Percentiles rank a stretch among this genome's conserved stretches.
phyloP scores from a whole-genome alignment of 2,329 filamentous ascomycete species.

The Cladorrhinum sp. region DNA sequence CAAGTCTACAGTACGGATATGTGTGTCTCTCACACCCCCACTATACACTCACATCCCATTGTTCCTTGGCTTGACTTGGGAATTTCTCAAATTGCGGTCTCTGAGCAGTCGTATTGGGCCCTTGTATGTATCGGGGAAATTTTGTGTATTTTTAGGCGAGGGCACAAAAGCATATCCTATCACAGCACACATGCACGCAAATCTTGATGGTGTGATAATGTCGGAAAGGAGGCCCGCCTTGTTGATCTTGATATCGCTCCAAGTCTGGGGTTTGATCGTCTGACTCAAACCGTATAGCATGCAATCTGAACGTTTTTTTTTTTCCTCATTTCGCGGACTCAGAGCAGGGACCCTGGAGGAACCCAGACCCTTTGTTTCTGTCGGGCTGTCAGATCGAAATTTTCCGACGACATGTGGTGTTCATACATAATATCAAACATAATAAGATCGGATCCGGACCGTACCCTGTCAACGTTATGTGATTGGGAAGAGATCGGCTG shows the following conservation, averaged over 20 bases:
- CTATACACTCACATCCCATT: no score
- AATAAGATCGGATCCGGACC: not conserved
- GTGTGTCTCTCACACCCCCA: not conserved
- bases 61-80: no score
- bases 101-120: no score
- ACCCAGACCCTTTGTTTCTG: not conserved
- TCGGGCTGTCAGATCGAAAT: not conserved
- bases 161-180: not conserved
- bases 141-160: not conserved
- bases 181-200: not conserved
- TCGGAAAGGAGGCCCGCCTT: not conserved
- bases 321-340: no score
- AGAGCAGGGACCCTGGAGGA: not conserved
- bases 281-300: not conserved
- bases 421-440: not conserved
- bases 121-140: not conserved
- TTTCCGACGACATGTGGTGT: not conserved
- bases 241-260: not conserved
- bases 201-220: not conserved
- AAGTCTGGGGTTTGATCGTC: not conserved
- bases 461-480: not conserved
- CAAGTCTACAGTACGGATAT: not conserved
- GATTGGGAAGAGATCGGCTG: not conserved
- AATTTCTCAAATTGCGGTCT: no score
- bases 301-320: not conserved